Conservation (phyloP, 257 asterid genomes). For the Petunia secreta region DNA sequence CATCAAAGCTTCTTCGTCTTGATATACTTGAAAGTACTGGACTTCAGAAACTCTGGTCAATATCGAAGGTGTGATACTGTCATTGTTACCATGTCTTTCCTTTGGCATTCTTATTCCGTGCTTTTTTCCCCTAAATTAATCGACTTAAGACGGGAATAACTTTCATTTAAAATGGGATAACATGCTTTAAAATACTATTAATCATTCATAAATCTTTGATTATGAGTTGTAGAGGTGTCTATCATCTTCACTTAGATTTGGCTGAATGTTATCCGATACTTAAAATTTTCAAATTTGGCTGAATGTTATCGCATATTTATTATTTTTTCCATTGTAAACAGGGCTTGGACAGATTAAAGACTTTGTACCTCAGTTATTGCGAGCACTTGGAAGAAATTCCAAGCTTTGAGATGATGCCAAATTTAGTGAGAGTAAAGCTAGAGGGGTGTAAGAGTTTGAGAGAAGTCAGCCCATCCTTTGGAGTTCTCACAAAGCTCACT, state of each 20-base stretch:
- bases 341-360: not conserved
- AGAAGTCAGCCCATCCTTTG: constrained; percentile 22
- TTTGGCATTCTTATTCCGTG: constrained; percentile 20
- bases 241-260: not conserved
- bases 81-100: not conserved
- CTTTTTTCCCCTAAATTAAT: not conserved
- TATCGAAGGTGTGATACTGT: not conserved
- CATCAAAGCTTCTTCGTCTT: constrained; percentile 25
- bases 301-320: not conserved
- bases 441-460: constrained; percentile 20
- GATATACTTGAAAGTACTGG: not conserved
- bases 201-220: not conserved
- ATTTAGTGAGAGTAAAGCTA: constrained; percentile 25
- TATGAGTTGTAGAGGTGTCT: constrained; percentile 7
- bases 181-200: not conserved
- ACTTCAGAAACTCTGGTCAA: constrained; percentile 19
- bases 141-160: not conserved
- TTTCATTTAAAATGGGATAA: not conserved
- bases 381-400: constrained; percentile 23
- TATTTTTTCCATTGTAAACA: not conserved
- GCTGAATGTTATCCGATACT: not conserved
- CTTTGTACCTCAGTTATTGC: constrained; percentile 22
- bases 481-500: constrained; percentile 16
- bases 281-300: too few relatives aligned
- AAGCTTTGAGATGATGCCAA: constrained; percentile 26